Base-by-base conservation (phyloP, 805 yeast species). In the Ogataea ganodermae region DNA sequence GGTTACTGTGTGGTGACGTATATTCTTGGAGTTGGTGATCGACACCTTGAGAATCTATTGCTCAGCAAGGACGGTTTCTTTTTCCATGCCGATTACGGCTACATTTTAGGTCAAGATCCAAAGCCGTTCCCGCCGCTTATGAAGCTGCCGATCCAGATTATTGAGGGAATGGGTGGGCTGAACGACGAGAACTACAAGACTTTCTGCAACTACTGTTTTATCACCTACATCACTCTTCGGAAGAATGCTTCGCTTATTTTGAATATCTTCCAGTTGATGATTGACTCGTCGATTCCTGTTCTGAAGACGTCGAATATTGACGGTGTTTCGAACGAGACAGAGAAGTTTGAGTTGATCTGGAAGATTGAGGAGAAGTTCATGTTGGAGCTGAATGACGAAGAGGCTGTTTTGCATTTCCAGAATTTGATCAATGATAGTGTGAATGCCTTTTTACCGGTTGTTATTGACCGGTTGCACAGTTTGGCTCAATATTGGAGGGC, bases 401-500 rank as follows among this genome's bases (percentile, higher is more conserved):
- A 91, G 60, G 98, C 99, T 0, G 90, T 94, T 17, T 71, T 88
- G 20, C 97, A 92, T 60, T 92, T 94, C 81, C 98, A 94, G 62
- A 89, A 84, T 52, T 76, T 94, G 62, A 95, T 94, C 58, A 92
- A 89, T 59, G 97, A 89, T 58, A 88, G 96, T 69, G 97, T 94
- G 14, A 88, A 82, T 62, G 98, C 99, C 0, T 79, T 94, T 49
- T 66, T 92, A 49, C 98, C 99, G 0, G 91, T 91, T 62, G 96
- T 95, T 14, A 94, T 94, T 45, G 99, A 94, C 62, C 81, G 97
- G 53, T 70, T 94, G 44, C 99, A 94, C 66, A 89, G 92, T 68
- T 75, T 94, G 63, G 97, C 99, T 0, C 99, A 94, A 63, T 94
- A 94, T 63, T 95, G 99, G 99, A 73, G 99, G 51, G 90, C 97